These are phyloP conservation scores for Microbotryum lychnidis-dioicae DNA, from an alignment of 1,284 basidiomycete genomes.

Conservation along the genomic window DNA sequence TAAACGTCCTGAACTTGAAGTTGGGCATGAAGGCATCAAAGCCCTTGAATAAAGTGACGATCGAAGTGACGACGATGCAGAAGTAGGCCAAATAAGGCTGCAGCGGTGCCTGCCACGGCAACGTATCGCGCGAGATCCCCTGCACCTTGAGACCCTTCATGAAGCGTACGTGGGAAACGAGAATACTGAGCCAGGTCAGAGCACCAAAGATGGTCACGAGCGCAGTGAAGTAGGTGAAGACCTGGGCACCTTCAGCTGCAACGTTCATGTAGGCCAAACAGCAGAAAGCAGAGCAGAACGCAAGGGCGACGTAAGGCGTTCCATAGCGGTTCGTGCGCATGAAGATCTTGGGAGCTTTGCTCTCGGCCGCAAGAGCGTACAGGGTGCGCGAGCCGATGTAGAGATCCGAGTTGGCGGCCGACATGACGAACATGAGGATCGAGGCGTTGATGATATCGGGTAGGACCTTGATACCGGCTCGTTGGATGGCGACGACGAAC, in stretches of 20 bases:
- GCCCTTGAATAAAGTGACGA: slow-evolving; percentile 60
- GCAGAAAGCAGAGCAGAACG: slow-evolving; percentile 38
- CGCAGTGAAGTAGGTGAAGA: slow-evolving; percentile 61
- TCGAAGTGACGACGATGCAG: slow-evolving; percentile 51
- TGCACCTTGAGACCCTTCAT: slow-evolving; percentile 61
- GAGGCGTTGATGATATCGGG: slow-evolving; percentile 60
- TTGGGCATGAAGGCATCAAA: slow-evolving; percentile 54
- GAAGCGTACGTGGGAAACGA: slow-evolving; percentile 59
- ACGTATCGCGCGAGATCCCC: slow-evolving; percentile 53
- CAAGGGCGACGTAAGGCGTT: slow-evolving; percentile 44
- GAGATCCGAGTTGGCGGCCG: slow-evolving; percentile 69
- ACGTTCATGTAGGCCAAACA: slow-evolving; percentile 41
- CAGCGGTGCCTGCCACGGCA: slow-evolving; percentile 60
- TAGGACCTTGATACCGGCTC: slow-evolving; percentile 61
- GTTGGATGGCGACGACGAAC: slow-evolving; percentile 75
- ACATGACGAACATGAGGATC: slow-evolving; percentile 67
- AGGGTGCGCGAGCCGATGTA: slow-evolving; percentile 73
- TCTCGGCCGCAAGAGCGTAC: slow-evolving; percentile 64
- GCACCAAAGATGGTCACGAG: slow-evolving; percentile 16
- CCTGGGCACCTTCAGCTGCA: slow-evolving; percentile 35
- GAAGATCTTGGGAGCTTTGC: slow-evolving; percentile 56
- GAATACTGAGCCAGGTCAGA: slow-evolving; percentile 50
- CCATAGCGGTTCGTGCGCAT: slow-evolving; percentile 46
- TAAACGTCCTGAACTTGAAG: slow-evolving; percentile 52
- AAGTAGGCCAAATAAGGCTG: slow-evolving; percentile 50